Percentiles rank a stretch among this genome's conserved stretches.
Evolutionary conservation across 148 eudicot genomes (phyloP).

Genomic region (Rhododendron henanense): DNA sequence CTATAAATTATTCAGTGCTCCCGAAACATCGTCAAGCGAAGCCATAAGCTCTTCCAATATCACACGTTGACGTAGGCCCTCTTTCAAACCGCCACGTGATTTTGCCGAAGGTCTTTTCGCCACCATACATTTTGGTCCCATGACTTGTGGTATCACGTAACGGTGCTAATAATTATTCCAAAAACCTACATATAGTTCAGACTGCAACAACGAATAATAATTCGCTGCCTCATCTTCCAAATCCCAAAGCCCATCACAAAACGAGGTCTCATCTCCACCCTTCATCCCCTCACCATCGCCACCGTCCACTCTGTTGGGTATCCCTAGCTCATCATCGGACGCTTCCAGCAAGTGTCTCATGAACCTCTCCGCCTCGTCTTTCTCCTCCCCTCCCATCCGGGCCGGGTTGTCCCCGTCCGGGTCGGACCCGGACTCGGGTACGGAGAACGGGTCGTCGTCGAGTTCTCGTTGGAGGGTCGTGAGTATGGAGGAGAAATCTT

Average conservation of each 20-base stretch:
- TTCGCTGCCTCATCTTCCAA: constrained; percentile 86
- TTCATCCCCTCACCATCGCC: constrained; percentile 25
- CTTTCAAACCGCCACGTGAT: too few relatives aligned
- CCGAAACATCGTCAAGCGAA: too few relatives aligned
- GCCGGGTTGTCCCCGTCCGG: neutral
- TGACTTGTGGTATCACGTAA: neutral
- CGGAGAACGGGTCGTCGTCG: constrained; percentile 1
- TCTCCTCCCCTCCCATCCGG: constrained; percentile 6
- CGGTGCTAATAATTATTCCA: constrained; percentile 18
- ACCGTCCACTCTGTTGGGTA: constrained; percentile 40
- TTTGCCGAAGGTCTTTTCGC: neutral
- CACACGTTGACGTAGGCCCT: neutral
- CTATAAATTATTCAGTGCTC: neutral
- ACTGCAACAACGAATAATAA: constrained; percentile 54
- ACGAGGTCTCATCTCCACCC: constrained; percentile 25
- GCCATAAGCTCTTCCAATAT: neutral
- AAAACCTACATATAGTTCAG: constrained; percentile 48
- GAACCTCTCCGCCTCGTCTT: constrained; percentile 42
- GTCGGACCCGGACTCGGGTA: neutral
- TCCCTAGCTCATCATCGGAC: constrained; percentile 87
- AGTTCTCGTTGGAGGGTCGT: constrained; percentile 63
- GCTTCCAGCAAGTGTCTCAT: constrained; percentile 89
- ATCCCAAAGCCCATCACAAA: constrained; percentile 72
- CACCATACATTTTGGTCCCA: neutral
- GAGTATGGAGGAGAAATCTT: constrained; percentile 50